phyloP scores from a whole-genome alignment of 2,329 filamentous ascomycete genomes.

The Ophiostoma sp. region DNA sequence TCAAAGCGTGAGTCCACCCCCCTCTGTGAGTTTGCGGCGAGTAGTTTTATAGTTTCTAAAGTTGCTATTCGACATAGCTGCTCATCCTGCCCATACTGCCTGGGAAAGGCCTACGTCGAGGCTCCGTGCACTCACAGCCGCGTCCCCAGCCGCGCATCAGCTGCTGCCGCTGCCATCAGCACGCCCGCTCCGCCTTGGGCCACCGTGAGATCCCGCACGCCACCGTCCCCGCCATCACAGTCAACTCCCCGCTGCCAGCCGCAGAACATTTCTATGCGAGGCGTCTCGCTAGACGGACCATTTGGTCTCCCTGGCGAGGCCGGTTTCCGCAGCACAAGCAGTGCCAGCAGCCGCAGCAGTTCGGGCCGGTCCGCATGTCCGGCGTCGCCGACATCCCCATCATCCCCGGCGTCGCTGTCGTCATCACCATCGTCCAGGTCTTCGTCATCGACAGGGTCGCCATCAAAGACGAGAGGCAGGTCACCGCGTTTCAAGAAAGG shows the following conservation, averaged over 20 bases:
- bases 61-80: slow-evolving; percentile 11
- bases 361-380: background rate
- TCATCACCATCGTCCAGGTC: background rate
- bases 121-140: slow-evolving; percentile 20
- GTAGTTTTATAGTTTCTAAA: no score
- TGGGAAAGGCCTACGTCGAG: slow-evolving; percentile 23
- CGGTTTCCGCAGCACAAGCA: background rate
- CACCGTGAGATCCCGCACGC: background rate
- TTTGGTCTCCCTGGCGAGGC: background rate
- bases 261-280: background rate
- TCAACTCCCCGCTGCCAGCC: background rate
- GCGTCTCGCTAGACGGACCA: background rate
- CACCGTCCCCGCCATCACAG: background rate
- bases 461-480: background rate
- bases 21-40: no score
- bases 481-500: background rate
- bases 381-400: background rate
- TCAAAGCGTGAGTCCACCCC: slow-evolving; percentile 21
- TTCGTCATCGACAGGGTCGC: background rate
- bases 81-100: slow-evolving; percentile 22
- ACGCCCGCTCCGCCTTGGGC: background rate
- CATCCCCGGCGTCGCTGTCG: background rate
- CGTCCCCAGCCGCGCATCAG: background rate
- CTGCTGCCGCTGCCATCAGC: background rate
- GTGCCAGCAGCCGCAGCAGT: background rate